phyloP scores from a whole-genome alignment of 2,329 filamentous ascomycete species.

The Ophiostoma angusticollis region DNA sequence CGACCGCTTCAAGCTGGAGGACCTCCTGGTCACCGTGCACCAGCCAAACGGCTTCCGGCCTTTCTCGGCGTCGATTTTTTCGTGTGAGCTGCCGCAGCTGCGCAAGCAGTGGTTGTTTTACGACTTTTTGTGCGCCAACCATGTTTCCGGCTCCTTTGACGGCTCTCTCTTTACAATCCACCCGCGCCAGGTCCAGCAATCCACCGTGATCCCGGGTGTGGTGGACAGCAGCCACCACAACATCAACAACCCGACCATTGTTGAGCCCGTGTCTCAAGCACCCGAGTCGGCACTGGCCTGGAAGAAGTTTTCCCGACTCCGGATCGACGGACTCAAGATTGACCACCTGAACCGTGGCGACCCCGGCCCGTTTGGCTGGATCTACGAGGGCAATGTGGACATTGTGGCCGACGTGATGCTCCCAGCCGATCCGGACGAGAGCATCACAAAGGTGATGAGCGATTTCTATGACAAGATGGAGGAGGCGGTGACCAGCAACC shows the following conservation, averaged over 20 bases:
- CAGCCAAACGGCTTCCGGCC: constrained; percentile 87
- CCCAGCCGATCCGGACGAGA: constrained; percentile 74
- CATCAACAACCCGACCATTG: constrained; percentile 22
- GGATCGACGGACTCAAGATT: constrained; percentile 87
- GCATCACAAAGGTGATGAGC: constrained; percentile 87
- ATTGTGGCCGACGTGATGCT: constrained; percentile 95
- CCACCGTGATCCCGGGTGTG: constrained; percentile 43
- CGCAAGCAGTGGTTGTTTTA: constrained; percentile 97
- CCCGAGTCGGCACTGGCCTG: constrained; percentile 38
- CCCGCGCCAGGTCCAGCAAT: constrained; percentile 66
- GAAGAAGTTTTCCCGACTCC: constrained; percentile 90
- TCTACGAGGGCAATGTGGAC: constrained; percentile 91
- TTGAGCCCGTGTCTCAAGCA: constrained; percentile 6
- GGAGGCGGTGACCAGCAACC: constrained; percentile 73
- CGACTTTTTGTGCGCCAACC: constrained; percentile 87
- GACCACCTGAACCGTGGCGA: constrained; percentile 92
- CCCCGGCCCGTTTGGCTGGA: constrained; percentile 92
- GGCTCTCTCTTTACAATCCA: constrained; percentile 96
- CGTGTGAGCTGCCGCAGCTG: constrained; percentile 82
- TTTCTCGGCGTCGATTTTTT: constrained; percentile 90
- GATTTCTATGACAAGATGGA: constrained; percentile 96
- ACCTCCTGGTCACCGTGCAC: constrained; percentile 80
- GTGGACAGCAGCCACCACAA: constrained; percentile 48
- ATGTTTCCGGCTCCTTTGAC: constrained; percentile 92
- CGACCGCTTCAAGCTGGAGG: constrained; percentile 91